Evolutionary conservation across 1,284 basidiomycete genomes (phyloP), one percentile per base, ranked within the genome.

Genomic region (Exobasidium rhododendri): DNA sequence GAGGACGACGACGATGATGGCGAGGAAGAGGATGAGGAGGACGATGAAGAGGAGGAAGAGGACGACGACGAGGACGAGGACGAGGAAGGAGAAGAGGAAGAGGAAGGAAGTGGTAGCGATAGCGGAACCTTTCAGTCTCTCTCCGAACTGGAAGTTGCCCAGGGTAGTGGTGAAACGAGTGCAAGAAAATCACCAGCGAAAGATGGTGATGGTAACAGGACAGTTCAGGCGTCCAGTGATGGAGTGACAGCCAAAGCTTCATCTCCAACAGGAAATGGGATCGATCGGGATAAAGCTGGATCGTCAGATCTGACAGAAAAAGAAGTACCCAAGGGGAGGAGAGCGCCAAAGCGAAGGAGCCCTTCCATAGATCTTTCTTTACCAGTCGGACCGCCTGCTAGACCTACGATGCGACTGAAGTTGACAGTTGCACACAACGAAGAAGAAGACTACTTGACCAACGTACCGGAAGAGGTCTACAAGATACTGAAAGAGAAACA

Each of bases 381-480:
- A 28, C 52, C 50, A 0, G 26, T 45, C 24, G 53, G 31, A 17
- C 51, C 67, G 10, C 61, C 68, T 14, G 55, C 68, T 17, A 56
- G 66, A 4, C 69, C 68, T 5, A 69, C 66, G 22, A 49, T 68
- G 28, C 63, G 66, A 29, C 53, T 70, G 1, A 20, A 51, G 7
- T 44, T 69, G 13, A 51, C 32, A 1, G 14, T 68, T 11, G 32
- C 32, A 0, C 54, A 47, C 10, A 47, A 13, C 28, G 50, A 46
- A 17, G 57, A 74, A 40, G 63, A 58, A 4, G 69, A 68, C 51
- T 79, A 79, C 60, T 64, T 77, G 26, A 65, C 73, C 63, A 65
- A 72, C 30, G 67, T 79, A 1, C 77, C 75, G 2, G 63, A 70
- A 49, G 56, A 73, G 2, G 65, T 76, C n/a, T 65, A 72, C 2